Evolutionary conservation across 2,329 filamentous ascomycete species (phyloP).

Genomic region (Fusarium musae): DNA sequence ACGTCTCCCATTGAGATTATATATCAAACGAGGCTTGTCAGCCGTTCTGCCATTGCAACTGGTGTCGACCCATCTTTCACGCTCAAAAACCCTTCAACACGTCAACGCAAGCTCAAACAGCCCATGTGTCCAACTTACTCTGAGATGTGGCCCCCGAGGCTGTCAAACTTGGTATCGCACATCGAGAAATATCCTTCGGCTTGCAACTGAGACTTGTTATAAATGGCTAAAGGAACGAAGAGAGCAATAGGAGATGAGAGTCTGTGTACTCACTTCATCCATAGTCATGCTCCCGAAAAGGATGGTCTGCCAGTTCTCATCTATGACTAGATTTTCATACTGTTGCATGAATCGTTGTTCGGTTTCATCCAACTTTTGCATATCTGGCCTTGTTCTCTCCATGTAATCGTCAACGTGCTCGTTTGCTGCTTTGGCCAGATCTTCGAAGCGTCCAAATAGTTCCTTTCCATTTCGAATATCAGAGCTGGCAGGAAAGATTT

Average conservation of each 20-base stretch:
- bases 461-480: conserved; percentile 33
- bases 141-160: conserved; percentile 39
- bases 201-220: conserved; percentile 34
- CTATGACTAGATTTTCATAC: conserved; percentile 41
- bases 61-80: conserved; percentile 26
- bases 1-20: conserved; percentile 35
- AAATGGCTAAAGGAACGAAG: background rate
- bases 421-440: conserved; percentile 13
- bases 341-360: conserved; percentile 36
- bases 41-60: background rate
- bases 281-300: conserved; percentile 47
- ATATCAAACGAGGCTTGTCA: conserved; percentile 16
- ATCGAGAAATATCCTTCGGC: conserved; percentile 41
- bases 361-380: conserved; percentile 7
- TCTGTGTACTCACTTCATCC: conserved; percentile 42
- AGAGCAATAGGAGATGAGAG: background rate
- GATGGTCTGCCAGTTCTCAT: conserved; percentile 48
- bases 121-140: conserved; percentile 22
- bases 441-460: conserved; percentile 35
- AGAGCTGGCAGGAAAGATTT: conserved; percentile 5
- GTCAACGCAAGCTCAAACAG: background rate
- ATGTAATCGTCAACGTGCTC: conserved; percentile 38
- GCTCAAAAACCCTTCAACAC: conserved; percentile 18
- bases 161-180: background rate
- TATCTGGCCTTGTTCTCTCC: conserved; percentile 12